Evolutionary conservation across 148 eudicot genomes (phyloP), one percentile per base, ranked within the genome.

Genomic region (Polygonum maritimum): DNA sequence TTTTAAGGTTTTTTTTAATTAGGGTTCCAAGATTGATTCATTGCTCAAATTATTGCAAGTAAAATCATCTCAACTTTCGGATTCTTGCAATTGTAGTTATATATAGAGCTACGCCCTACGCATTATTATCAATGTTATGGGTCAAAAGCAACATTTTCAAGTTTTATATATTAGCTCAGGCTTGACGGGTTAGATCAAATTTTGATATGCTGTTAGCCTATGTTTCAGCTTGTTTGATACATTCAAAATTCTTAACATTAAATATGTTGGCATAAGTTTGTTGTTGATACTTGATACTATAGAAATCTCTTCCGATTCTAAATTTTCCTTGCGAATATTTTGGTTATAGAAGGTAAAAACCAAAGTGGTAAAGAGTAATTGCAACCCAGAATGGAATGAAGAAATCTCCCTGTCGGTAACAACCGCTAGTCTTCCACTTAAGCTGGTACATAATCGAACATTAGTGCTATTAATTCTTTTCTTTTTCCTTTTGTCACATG

Each of bases 331-430:
- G 18, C n/a, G 16, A 45, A 21, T 5, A 26, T 73, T 73, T 48
- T 79, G 67, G 76, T 31, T 78, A 49, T 88, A 92, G 96, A 92
- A 87, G 81, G 62, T 90, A 76, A 92, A 85, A 83, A 92, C 98
- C 33, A 83, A 81, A 22, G 89, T 87, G 69, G 83, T 87, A 65
- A 86, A 85, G n/a, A 83, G 81, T 69, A 82, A 83, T 65, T 39
- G 88, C 41, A 92, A 92, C 78, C 98, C 98, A 7, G 89, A 67
- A 74, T 92, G 98, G 98, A 82, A 92, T 52, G 98, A 92, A 57
- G 89, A 92, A 74, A 75, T 90, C 38, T 87, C 93, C 19, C 88
- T 92, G 21, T 84, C 89, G 13, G 62, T 92, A 48, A 18, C 75
- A 19, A 88, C 89, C 54, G 81, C 86, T 7, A 77, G 76, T 73